phyloP scores from a whole-genome alignment of 2,329 filamentous ascomycete species.

The Monilinia fructicola region DNA sequence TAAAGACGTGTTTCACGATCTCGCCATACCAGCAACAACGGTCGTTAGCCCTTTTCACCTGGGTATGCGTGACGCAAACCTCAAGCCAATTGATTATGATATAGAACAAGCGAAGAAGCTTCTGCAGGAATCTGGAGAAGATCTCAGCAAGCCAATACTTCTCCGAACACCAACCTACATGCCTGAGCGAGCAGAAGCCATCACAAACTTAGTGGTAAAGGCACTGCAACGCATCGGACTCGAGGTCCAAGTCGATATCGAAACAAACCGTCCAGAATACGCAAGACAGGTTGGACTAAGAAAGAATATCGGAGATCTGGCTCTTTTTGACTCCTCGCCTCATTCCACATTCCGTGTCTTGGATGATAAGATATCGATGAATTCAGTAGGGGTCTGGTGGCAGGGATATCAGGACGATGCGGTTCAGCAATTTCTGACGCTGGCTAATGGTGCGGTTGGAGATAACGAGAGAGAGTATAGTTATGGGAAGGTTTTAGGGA shows the following conservation, averaged over 20 bases:
- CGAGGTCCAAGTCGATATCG: background rate
- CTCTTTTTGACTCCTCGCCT: background rate
- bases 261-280: background rate
- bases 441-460: background rate
- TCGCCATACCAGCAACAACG: background rate
- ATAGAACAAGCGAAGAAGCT: background rate
- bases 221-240: background rate
- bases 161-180: background rate
- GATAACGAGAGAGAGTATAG: background rate
- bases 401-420: background rate
- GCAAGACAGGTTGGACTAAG: background rate
- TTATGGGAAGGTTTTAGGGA: background rate
- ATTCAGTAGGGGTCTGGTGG: background rate
- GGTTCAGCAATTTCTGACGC: background rate
- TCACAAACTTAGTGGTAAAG: background rate
- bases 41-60: background rate
- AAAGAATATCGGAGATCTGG: background rate
- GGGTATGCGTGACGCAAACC: background rate
- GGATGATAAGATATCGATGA: background rate
- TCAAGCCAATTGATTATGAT: no score
- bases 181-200: background rate
- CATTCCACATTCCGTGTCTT: background rate
- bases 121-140: background rate
- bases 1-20: background rate
- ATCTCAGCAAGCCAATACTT: background rate